Evolutionary conservation across 2,329 filamentous ascomycete genomes (phyloP), one percentile per base, ranked within the genome.

Genomic region (Diaporthe citrichinensis): DNA sequence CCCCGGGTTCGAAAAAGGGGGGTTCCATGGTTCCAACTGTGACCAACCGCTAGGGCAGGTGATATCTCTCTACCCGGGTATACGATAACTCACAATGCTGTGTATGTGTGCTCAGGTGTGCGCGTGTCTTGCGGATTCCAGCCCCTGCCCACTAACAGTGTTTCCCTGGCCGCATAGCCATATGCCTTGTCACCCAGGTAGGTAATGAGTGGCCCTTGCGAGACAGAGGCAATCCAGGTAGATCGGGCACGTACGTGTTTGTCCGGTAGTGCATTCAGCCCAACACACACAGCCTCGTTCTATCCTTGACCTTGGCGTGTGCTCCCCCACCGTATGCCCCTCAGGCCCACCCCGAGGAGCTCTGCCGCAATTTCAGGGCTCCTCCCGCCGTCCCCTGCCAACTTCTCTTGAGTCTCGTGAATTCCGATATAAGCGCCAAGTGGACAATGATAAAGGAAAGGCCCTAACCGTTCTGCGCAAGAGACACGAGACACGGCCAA

Each of bases 251-350:
- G 25, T 49, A 23, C 61, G 28, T 65, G 25, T 46, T 31, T 46
- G 59, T n/a, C 61, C 39, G 9, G 61, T 67, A 17, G 61, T 67
- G 41, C 36, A 15, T 41, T 65, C 71, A 51, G 71, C 71, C 71
- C 71, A 62, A 73, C 53, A 71, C 58, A 72, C 71, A 73, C 71
- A 73, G 71, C 71, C 71, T 73, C 71, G 71, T 55, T 53, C 49
- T 31, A 61, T 51, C 71, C 71, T 62, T 51, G 53, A 25, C 57
- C 71, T 62, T 62, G 53, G 55, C 53, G 36, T 71, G 6, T 41
- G 44, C 62, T 53, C 65, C 65, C 65, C 65, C 46, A 53, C 59
- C 31, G 58, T 17, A 34, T 73, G 71, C 71, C 71, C 71, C 71
- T 51, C 71, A 51, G 58, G 44, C 34, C 71, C 71, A 73, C 71